Percentiles rank a stretch among this genome's conserved stretches.
Conservation (phyloP, 2,329 filamentous ascomycete genomes). For the Colletotrichum chlorophyti region DNA sequence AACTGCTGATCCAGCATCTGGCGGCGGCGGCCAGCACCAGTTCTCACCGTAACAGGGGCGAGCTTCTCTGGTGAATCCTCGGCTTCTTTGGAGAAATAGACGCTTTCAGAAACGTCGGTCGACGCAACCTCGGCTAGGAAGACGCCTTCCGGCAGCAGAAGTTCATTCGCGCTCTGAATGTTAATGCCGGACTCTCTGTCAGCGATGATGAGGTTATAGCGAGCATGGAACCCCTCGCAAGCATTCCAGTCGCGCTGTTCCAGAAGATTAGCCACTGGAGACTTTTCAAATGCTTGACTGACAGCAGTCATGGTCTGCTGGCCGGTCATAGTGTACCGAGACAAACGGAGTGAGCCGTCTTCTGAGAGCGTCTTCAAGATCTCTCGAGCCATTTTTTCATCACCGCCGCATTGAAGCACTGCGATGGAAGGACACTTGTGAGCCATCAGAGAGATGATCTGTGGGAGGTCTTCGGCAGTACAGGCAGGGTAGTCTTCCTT, state of each 20-base stretch:
- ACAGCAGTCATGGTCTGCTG: neutral
- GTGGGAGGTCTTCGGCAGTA: conserved; percentile 29
- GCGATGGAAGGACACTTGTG: conserved; percentile 47
- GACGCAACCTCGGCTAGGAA: conserved; percentile 32
- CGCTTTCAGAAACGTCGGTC: too few species aligned
- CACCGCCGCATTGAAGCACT: conserved; percentile 47
- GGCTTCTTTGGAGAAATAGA: too few species aligned
- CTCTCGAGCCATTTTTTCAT: conserved; percentile 24
- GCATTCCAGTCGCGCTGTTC: conserved; percentile 34
- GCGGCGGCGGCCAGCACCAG: neutral
- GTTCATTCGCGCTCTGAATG: conserved; percentile 27
- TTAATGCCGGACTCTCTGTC: conserved; percentile 27
- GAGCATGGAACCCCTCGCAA: conserved; percentile 31
- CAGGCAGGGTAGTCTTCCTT: conserved; percentile 43
- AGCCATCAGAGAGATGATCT: conserved; percentile 41
- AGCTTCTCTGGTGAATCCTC: neutral
- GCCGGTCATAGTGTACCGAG: conserved; percentile 40
- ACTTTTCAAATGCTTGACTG: conserved; percentile 24
- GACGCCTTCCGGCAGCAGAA: conserved; percentile 38
- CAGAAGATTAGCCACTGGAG: conserved; percentile 33
- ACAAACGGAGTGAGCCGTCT: conserved; percentile 39
- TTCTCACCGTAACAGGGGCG: neutral
- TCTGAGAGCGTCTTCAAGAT: conserved; percentile 36
- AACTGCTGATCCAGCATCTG: conserved; percentile 17
- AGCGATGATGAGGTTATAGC: conserved; percentile 43